These are phyloP conservation scores for Pichia exigua DNA, from an alignment of 805 yeast genomes.

Conservation along the genomic window DNA sequence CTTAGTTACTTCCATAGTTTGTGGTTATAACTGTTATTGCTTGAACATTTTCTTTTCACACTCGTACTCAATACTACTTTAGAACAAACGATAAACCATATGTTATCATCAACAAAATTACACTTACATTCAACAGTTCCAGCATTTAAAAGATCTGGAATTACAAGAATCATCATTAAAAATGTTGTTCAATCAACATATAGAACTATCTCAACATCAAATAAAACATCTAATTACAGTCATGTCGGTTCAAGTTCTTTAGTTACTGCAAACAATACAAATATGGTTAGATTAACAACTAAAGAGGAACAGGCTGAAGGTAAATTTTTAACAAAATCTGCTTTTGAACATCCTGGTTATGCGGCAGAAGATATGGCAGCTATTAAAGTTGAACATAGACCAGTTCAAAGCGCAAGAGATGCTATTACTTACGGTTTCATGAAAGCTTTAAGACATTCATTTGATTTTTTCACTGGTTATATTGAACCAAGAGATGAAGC, in stretches of 20 bases:
- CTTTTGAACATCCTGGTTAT: conserved; percentile 39
- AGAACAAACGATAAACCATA: neutral
- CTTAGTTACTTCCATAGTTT: neutral
- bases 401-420: conserved; percentile 41
- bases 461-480: conserved; percentile 61
- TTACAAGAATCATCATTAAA: neutral
- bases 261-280: conserved; percentile 9
- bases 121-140: neutral
- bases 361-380: conserved; percentile 30
- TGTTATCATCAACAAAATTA: neutral
- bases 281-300: conserved; percentile 10
- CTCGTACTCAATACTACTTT: no score
- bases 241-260: neutral
- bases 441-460: conserved; percentile 37
- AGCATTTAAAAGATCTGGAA: neutral
- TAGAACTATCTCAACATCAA: neutral
- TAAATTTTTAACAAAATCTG: conserved; percentile 22
- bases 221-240: neutral
- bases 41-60: neutral
- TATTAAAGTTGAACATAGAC: conserved; percentile 45
- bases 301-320: conserved; percentile 11
- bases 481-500: conserved; percentile 40
- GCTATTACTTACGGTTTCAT: conserved; percentile 43
- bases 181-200: neutral
- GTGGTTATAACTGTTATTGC: neutral